Conservation (phyloP, 1,139 yeast species). For the Saccharomyces hybrid region DNA sequence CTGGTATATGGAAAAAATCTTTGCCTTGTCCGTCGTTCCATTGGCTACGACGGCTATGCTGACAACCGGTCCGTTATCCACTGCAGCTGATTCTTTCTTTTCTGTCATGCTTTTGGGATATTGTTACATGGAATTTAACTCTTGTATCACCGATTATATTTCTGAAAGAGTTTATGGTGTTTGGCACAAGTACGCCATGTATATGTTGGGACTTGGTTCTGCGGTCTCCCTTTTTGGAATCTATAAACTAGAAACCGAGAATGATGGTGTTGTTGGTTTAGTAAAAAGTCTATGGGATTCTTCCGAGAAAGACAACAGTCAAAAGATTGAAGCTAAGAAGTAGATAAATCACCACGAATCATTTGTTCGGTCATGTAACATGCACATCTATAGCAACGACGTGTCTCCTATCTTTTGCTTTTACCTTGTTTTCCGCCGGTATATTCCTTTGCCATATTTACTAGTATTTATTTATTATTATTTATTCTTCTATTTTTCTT, state of each 20-base stretch:
- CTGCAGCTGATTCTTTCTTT: constrained; percentile 49
- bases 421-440: not conserved
- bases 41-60: constrained; percentile 55
- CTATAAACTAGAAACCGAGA: constrained; percentile 60
- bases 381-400: not conserved
- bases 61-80: constrained; percentile 43
- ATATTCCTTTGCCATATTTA: not conserved
- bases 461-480: not conserved
- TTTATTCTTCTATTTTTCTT: not conserved
- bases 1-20: constrained; percentile 61
- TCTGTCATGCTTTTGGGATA: constrained; percentile 53
- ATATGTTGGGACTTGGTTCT: constrained; percentile 56
- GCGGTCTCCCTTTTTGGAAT: constrained; percentile 58
- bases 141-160: constrained; percentile 74
- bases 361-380: not conserved
- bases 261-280: constrained; percentile 50
- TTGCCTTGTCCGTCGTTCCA: constrained; percentile 56
- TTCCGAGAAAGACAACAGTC: constrained; percentile 6
- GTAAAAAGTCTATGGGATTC: constrained; percentile 35
- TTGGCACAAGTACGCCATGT: constrained; percentile 55
- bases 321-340: constrained; percentile 2
- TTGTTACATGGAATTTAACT: constrained; percentile 62
- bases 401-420: not conserved
- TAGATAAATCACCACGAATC: not conserved
- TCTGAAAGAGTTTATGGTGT: constrained; percentile 66